These are phyloP conservation scores for Rhodotorula glutinis DNA, from an alignment of 1,284 basidiomycete genomes.

Conservation along the genomic window DNA sequence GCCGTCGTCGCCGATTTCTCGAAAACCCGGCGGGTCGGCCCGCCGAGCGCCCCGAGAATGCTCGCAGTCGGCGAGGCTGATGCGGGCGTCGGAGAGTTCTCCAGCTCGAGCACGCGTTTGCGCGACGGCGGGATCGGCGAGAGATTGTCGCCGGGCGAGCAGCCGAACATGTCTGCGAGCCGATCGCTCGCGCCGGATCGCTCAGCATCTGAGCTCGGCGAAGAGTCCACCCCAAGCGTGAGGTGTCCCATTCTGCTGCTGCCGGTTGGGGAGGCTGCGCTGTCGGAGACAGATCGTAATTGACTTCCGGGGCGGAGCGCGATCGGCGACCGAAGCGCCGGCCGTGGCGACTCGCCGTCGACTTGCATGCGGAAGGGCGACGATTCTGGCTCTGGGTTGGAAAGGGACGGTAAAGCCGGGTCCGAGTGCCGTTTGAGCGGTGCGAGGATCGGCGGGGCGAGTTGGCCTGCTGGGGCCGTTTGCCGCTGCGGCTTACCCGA, in stretches of 20 bases:
- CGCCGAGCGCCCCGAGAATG: slow-evolving; percentile 3
- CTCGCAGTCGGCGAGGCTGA: slow-evolving; percentile 14
- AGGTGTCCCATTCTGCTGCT: background rate
- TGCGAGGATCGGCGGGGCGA: slow-evolving; percentile 13
- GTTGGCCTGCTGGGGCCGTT: slow-evolving; percentile 5
- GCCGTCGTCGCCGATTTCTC: slow-evolving; percentile 29
- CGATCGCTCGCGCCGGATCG: slow-evolving; percentile 25
- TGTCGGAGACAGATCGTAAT: slow-evolving; percentile 32
- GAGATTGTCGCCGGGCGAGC: slow-evolving; percentile 12
- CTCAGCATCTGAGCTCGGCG: slow-evolving; percentile 14
- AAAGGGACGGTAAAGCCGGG: slow-evolving; percentile 17
- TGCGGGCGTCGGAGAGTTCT: slow-evolving; percentile 31
- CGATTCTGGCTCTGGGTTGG: slow-evolving; percentile 6
- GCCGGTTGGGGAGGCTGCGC: background rate
- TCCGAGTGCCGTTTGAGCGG: slow-evolving; percentile 35
- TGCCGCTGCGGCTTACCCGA: slow-evolving; percentile 14
- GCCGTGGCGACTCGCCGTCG: slow-evolving; percentile 30
- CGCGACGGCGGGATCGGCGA: slow-evolving; percentile 35
- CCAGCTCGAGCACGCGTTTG: slow-evolving; percentile 37
- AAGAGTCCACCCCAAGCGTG: background rate
- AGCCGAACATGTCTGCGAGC: slow-evolving; percentile 25
- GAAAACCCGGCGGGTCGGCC: slow-evolving; percentile 18
- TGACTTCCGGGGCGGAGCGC: slow-evolving; percentile 12
- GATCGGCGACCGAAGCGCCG: slow-evolving; percentile 18
- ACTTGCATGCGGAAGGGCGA: slow-evolving; percentile 39